Evolutionary conservation across 169 alveolate genomes (phyloP).

Genomic region (Plasmodium sp.): DNA sequence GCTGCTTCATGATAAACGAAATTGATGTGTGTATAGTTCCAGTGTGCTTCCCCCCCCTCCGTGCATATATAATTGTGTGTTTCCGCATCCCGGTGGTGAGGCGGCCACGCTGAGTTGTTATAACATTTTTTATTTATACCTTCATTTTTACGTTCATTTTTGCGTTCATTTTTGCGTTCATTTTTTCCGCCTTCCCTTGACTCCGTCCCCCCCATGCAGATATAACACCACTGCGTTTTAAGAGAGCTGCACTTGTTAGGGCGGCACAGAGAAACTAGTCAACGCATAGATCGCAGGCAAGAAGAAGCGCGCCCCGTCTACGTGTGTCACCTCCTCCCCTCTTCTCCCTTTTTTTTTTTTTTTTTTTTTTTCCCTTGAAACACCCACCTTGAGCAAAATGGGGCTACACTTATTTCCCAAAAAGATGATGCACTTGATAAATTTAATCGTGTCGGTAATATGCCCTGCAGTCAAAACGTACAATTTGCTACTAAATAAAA

Average conservation of each 20-base stretch:
- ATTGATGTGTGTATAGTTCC: neutral
- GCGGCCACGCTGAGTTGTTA: neutral
- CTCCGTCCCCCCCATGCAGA: neutral
- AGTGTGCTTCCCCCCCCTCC: neutral
- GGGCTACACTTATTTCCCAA: slow-evolving; percentile 58
- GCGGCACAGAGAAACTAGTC: neutral
- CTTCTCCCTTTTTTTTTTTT: neutral
- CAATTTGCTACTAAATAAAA: slow-evolving; percentile 41
- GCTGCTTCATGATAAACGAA: neutral
- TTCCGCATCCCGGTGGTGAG: neutral
- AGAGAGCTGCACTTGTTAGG: neutral
- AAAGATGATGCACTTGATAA: slow-evolving; percentile 45
- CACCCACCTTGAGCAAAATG: slow-evolving; percentile 32
- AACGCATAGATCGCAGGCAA: neutral
- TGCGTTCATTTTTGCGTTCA: no score
- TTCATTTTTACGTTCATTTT: neutral
- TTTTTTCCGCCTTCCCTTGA: neutral
- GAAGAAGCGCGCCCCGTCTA: neutral
- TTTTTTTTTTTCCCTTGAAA: neutral
- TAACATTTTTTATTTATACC: neutral
- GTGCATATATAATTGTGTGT: neutral
- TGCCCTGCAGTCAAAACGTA: slow-evolving; percentile 68
- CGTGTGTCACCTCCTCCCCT: neutral
- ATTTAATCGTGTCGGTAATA: slow-evolving; percentile 43
- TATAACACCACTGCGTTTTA: neutral